These are phyloP conservation scores for Trypanosoma melophagium DNA, from an alignment of 208 protist species.

Conservation along the genomic window DNA sequence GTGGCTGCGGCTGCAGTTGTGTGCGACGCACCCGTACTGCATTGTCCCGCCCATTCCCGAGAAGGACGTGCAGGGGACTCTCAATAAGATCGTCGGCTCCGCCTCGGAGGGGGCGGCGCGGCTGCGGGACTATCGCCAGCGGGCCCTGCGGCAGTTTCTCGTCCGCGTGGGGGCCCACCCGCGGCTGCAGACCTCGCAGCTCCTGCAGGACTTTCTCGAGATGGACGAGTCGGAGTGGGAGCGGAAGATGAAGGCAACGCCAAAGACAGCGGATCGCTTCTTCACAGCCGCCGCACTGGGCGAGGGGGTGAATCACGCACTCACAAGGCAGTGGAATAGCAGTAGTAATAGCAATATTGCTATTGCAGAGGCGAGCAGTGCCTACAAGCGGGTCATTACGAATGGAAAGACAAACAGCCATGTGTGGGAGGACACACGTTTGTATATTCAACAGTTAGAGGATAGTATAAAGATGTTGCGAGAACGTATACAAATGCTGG, in stretches of 20 bases:
- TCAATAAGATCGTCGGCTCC: constrained; percentile 47
- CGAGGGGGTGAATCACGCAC: constrained; percentile 23
- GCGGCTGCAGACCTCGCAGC: constrained; percentile 41
- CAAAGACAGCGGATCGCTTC: constrained; percentile 29
- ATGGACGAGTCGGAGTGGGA: constrained; percentile 73
- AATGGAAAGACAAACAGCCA: constrained; percentile 15
- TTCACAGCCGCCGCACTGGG: constrained; percentile 21
- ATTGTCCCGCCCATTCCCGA: constrained; percentile 88
- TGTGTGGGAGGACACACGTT: constrained; percentile 35
- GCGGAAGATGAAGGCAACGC: constrained; percentile 42
- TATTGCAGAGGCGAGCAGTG: neutral
- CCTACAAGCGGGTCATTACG: constrained; percentile 17
- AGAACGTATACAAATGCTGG: constrained; percentile 42
- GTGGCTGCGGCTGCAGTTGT: constrained; percentile 67
- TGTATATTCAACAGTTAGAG: constrained; percentile 51
- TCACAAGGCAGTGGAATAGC: constrained; percentile 29
- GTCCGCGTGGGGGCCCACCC: constrained; percentile 74
- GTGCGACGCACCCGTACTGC: constrained; percentile 65
- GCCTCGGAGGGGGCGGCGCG: constrained; percentile 21
- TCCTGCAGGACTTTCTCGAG: constrained; percentile 77
- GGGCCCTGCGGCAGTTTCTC: constrained; percentile 75
- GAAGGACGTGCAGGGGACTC: constrained; percentile 80
- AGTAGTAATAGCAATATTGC: neutral
- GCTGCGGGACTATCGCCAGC: constrained; percentile 77
- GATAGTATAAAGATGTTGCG: constrained; percentile 36